Evolutionary conservation across 2,329 filamentous ascomycete species (phyloP).

Genomic region (Fusarium zealandicum): DNA sequence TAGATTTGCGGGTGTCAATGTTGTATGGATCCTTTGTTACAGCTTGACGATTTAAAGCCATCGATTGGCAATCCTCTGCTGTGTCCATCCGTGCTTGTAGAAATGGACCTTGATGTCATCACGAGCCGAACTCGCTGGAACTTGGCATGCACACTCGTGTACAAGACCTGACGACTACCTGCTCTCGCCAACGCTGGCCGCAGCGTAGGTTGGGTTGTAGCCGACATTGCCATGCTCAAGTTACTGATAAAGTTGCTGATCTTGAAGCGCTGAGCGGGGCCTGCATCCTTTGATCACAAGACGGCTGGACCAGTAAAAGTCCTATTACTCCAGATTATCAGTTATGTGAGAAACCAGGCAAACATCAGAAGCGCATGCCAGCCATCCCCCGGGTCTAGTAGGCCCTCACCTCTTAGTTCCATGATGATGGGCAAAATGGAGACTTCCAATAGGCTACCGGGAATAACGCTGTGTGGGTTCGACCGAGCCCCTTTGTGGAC

Average conservation of each 20-base stretch:
- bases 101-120: too few relatives aligned
- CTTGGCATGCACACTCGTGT: too few relatives aligned
- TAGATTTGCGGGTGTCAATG: neutral
- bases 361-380: neutral
- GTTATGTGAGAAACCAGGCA: neutral
- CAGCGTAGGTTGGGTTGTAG: too few relatives aligned
- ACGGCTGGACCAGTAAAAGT: neutral
- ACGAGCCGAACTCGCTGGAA: too few relatives aligned
- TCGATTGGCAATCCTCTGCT: neutral
- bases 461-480: conserved; percentile 32
- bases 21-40: neutral
- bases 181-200: conserved; percentile 1
- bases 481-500: conserved; percentile 13
- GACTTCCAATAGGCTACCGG: conserved; percentile 20
- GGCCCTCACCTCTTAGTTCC: neutral
- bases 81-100: too few relatives aligned
- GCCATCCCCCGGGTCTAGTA: neutral
- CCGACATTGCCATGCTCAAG: conserved; percentile 27
- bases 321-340: conserved; percentile 11
- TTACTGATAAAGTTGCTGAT: conserved; percentile 37
- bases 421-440: conserved; percentile 1
- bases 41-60: neutral
- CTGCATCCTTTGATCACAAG: neutral
- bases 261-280: conserved; percentile 18
- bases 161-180: conserved; percentile 8